A percentile compares a stretch with the other conserved stretches of the same genome.
These are phyloP conservation scores for Paecilomyces variotii DNA, from an alignment of 2,329 filamentous ascomycete species.

Conservation along the genomic window DNA sequence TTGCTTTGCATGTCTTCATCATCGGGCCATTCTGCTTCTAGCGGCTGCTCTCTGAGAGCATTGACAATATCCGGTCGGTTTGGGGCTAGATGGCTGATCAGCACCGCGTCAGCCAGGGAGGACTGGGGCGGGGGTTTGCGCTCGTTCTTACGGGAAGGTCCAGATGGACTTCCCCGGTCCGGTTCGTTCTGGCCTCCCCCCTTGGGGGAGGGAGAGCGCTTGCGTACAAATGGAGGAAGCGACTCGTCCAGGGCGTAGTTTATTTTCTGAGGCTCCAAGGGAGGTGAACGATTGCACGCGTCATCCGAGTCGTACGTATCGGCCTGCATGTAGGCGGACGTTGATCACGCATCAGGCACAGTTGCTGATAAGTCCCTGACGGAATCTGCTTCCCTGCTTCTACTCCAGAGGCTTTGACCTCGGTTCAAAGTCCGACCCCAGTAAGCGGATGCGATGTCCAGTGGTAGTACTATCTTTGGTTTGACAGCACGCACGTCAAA, in stretches of 20 bases:
- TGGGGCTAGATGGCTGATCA: constrained; percentile 58
- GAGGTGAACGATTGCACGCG: constrained; percentile 28
- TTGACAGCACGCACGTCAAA: background rate
- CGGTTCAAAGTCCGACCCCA: background rate
- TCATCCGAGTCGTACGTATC: constrained; percentile 36
- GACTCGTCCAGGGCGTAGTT: constrained; percentile 23
- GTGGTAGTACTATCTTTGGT: background rate
- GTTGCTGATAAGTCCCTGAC: constrained; percentile 7
- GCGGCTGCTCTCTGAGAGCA: constrained; percentile 45
- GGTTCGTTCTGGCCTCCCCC: constrained; percentile 14
- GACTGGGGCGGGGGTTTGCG: constrained; percentile 16
- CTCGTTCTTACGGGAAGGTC: constrained; percentile 29
- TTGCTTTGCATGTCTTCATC: constrained; percentile 23
- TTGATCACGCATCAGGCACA: constrained; percentile 21
- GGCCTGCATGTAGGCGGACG: constrained; percentile 25
- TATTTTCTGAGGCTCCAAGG: constrained; percentile 21
- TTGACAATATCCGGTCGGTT: constrained; percentile 58
- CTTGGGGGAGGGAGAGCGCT: constrained; percentile 10
- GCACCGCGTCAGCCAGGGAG: constrained; percentile 55
- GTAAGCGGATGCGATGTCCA: background rate
- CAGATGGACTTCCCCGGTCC: constrained; percentile 22
- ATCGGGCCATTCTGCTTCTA: constrained; percentile 38
- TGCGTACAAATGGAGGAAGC: constrained; percentile 27
- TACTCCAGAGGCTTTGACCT: background rate
- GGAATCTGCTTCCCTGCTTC: constrained; percentile 2